phyloP scores from a whole-genome alignment of 2,329 filamentous ascomycete species.

The Fusarium pilosicola region DNA sequence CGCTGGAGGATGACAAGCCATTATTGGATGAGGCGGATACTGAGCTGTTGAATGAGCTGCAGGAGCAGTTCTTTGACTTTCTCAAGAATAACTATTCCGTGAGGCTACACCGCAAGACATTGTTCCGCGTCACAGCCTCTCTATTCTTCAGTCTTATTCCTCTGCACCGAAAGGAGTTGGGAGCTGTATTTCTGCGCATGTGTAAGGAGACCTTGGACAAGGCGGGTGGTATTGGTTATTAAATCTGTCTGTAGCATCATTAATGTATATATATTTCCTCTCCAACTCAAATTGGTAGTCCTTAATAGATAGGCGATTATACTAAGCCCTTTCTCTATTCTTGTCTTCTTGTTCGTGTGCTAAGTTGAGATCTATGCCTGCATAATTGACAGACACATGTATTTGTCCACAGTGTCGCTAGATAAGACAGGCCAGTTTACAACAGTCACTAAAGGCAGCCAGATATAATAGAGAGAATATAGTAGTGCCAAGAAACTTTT shows the following conservation, averaged over 20 bases:
- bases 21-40: neutral
- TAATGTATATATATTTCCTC: neutral
- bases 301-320: too few relatives aligned
- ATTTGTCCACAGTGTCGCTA: too few relatives aligned
- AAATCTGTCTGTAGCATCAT: accelerated
- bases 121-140: neutral
- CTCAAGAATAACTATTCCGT: neutral
- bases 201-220: neutral
- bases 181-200: neutral
- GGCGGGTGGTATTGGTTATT: neutral
- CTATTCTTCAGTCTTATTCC: neutral
- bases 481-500: too few relatives aligned
- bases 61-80: neutral
- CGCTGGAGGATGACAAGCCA: neutral
- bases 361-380: too few relatives aligned
- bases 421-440: neutral
- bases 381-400: too few relatives aligned
- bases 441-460: too few relatives aligned
- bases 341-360: too few relatives aligned
- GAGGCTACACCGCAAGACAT: neutral
- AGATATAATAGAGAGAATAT: too few relatives aligned
- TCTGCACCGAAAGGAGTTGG: neutral
- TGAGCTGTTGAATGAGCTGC: neutral
- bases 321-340: too few relatives aligned
- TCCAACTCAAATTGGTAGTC: too few relatives aligned